These are phyloP conservation scores for Cryptosporidium tyzzeri DNA, from an alignment of 169 alveolate genomes.

Conservation along the genomic window DNA sequence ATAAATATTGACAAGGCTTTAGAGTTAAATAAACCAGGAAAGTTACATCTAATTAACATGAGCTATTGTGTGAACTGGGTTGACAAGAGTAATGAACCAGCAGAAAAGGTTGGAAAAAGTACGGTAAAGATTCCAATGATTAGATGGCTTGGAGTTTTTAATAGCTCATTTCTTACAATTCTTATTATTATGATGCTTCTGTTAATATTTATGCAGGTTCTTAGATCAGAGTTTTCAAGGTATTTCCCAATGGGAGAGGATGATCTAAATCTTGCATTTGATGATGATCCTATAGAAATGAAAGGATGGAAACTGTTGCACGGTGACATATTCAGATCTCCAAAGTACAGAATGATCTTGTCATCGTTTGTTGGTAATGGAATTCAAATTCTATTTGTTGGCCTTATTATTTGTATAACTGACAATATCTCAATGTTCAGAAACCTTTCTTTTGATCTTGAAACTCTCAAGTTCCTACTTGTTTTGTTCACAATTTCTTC, in stretches of 20 bases:
- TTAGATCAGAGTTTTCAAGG: constrained; percentile 65
- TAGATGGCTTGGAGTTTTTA: constrained; percentile 72
- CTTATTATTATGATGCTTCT: constrained; percentile 49
- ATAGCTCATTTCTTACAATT: constrained; percentile 36
- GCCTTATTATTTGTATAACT: constrained; percentile 43
- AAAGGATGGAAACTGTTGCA: constrained; percentile 72
- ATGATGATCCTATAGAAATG: constrained; percentile 74
- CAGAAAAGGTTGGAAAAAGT: background rate
- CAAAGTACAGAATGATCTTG: constrained; percentile 68
- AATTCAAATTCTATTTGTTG: constrained; percentile 57
- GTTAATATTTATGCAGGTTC: constrained; percentile 58
- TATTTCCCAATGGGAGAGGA: constrained; percentile 75
- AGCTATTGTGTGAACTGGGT: constrained; percentile 59
- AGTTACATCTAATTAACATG: constrained; percentile 22
- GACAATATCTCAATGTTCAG: constrained; percentile 61
- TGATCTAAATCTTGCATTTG: constrained; percentile 55
- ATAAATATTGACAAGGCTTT: constrained; percentile 43
- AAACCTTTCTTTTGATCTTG: constrained; percentile 23
- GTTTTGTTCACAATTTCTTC: constrained; percentile 44
- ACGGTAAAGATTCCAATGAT: constrained; percentile 29
- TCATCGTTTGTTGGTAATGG: constrained; percentile 71
- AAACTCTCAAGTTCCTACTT: constrained; percentile 43
- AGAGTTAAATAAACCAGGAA: background rate
- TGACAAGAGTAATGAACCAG: constrained; percentile 18
- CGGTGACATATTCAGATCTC: constrained; percentile 73